phyloP scores from a whole-genome alignment of 1,139 yeast species.

The Magnusiomyces tetraspermus region DNA sequence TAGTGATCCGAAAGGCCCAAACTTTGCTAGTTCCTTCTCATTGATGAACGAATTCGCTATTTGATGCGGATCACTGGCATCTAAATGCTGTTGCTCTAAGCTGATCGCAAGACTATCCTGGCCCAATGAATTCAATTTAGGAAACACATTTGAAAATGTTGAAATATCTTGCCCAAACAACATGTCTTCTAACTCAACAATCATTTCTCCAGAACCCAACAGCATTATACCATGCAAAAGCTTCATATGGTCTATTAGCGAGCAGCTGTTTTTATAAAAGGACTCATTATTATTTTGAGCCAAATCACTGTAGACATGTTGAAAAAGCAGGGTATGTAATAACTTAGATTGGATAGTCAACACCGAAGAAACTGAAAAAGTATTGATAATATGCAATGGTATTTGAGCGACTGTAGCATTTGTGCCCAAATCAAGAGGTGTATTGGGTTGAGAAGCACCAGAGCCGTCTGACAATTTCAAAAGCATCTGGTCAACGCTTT shows the following conservation, averaged over 20 bases:
- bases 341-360: constrained; percentile 10
- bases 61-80: background rate
- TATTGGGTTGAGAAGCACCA: background rate
- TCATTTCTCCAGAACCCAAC: constrained; percentile 11
- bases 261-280: background rate
- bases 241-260: constrained; percentile 10
- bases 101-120: too few species aligned
- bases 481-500: background rate
- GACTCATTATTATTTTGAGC: background rate
- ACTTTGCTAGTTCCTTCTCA: background rate
- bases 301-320: constrained; percentile 7
- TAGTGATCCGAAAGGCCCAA: background rate
- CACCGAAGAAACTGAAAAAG: constrained; percentile 3
- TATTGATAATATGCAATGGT: constrained; percentile 6
- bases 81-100: background rate
- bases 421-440: too few species aligned
- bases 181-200: constrained; percentile 11
- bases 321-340: constrained; percentile 7
- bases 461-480: background rate
- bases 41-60: background rate
- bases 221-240: constrained; percentile 10
- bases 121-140: constrained; percentile 1
- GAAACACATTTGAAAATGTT: constrained; percentile 1
- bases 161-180: constrained; percentile 9
- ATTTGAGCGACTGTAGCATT: background rate